Base-by-base conservation (phyloP, 1,284 basidiomycete species). In the Phellopilus nigrolimitatus region DNA sequence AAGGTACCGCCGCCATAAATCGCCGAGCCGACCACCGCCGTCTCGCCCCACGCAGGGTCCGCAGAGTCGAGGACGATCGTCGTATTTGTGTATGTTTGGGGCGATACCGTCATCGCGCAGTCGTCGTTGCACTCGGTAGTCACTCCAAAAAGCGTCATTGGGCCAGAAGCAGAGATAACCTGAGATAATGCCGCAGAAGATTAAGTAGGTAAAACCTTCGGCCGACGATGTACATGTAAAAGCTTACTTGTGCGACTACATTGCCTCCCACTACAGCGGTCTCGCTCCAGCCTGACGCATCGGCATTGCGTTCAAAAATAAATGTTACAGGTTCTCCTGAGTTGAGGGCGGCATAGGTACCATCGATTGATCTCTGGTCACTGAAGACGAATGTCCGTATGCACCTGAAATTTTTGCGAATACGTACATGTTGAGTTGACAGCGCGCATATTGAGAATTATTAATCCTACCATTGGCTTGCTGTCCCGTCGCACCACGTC, bases 61-160 rank as follows among this genome's bases (percentile, higher is more conserved):
- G 56, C 37, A 4, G 33, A 24, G 24, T 39, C 47, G 24, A 57
- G 47, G 19, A 40, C 47, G 34, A 57, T 53, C 3, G 47, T 50
- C 4, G 54, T 57, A 38, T 55, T 41, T 3, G 45, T 42, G 47
- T 57, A 57, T 13, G 47, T 53, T 21, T 57, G 56, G n/a, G 40
- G 36, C 2, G 54, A 48, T 21, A 43, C 15, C 3, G 56, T 40
- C 30, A 48, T 31, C 8, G 50, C 24, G 34, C 54, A 57, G 19
- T 22, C 21, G 38, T 50, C 50, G 37, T 52, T 43, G 51, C 56
- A 55, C 19, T 51, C 56, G 4, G 42, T 53, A 2, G 54, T 51
- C 34, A 57, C 24, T 10, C 56, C 56, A 44, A 56, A 58, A 4
- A 49, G 28, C 15, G 54, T 48, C 53, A 55, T 55, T 10, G 53